phyloP scores from a whole-genome alignment of 306 rosid species.

The Dryas octopetala region DNA sequence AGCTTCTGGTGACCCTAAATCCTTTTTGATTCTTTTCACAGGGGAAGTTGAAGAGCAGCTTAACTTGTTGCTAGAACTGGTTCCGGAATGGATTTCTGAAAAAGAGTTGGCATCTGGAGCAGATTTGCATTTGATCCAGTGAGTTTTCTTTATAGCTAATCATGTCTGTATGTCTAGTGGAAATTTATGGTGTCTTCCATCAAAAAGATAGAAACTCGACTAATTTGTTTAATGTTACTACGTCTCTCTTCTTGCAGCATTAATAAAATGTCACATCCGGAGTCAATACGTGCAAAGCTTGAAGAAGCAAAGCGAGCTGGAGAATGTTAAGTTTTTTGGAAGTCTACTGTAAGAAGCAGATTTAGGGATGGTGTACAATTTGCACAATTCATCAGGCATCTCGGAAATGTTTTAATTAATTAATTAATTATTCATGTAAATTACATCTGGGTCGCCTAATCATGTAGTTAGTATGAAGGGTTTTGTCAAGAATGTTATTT shows the following conservation, averaged over 20 bases:
- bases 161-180: too few species aligned
- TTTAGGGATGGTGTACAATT: not conserved
- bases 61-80: slow-evolving; percentile 57
- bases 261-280: slow-evolving; percentile 44
- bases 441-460: not conserved
- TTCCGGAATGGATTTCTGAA: slow-evolving; percentile 85
- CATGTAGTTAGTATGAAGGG: not conserved
- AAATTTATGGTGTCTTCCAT: not conserved
- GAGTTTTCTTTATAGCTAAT: slow-evolving; percentile 22
- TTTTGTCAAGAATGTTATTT: not conserved
- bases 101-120: slow-evolving; percentile 53
- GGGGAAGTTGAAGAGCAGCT: slow-evolving; percentile 84
- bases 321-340: not conserved
- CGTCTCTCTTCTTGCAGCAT: slow-evolving; percentile 44
- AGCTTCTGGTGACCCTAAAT: slow-evolving; percentile 26
- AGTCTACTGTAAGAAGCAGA: slow-evolving; percentile 2
- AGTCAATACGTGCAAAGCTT: slow-evolving; percentile 47
- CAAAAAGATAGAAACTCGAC: not conserved
- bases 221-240: not conserved
- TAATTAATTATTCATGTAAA: slow-evolving; percentile 1
- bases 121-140: slow-evolving; percentile 52
- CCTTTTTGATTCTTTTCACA: slow-evolving; percentile 24
- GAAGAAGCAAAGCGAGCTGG: slow-evolving; percentile 54
- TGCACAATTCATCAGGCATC: slow-evolving; percentile 6
- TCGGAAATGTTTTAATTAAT: slow-evolving; percentile 1